A percentile compares a stretch with the other conserved stretches of the same genome.
Evolutionary conservation across 768 basidiomycete genomes (phyloP).

Genomic region (Hemileccinum rubropunctum): DNA sequence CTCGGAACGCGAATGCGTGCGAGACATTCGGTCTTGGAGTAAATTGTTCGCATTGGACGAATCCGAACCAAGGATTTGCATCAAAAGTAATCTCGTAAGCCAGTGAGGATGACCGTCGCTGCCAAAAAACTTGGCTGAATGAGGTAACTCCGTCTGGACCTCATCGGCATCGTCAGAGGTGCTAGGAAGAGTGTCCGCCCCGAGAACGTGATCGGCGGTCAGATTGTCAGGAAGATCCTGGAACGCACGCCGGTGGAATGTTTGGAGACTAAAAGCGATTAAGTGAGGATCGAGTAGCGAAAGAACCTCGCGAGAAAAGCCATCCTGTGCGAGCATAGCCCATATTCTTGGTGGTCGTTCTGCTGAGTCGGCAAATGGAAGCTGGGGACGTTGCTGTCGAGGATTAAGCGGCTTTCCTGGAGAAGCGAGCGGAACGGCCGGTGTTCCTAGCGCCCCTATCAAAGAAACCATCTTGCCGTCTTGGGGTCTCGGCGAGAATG

Average conservation of each 20-base stretch:
- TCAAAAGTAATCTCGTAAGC: conserved; percentile 70
- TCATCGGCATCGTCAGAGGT: conserved; percentile 6
- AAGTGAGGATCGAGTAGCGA: conserved; percentile 58
- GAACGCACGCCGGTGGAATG: conserved; percentile 56
- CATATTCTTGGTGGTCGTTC: conserved; percentile 41
- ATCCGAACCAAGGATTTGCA: conserved; percentile 69
- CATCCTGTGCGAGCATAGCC: conserved; percentile 56
- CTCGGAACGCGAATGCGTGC: conserved; percentile 70
- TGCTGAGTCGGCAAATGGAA: conserved; percentile 17
- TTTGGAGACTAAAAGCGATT: conserved; percentile 59
- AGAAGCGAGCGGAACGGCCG: conserved; percentile 10
- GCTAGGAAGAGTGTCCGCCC: conserved; percentile 21
- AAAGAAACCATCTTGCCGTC: conserved; percentile 43
- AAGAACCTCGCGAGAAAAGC: conserved; percentile 66
- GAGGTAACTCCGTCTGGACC: conserved; percentile 5
- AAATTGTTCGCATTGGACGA: conserved; percentile 34
- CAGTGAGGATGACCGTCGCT: conserved; percentile 74
- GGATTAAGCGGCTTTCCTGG: conserved; percentile 24
- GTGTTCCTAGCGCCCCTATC: conserved; percentile 41
- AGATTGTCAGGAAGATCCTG: conserved; percentile 53
- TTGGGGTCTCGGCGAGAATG: conserved; percentile 55
- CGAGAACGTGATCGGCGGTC: conserved; percentile 44
- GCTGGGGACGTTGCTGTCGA: conserved; percentile 25
- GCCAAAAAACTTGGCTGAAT: conserved; percentile 52
- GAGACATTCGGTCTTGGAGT: conserved; percentile 42